Conservation (phyloP, 257 asterid genomes). For the Petrea volubilis region DNA sequence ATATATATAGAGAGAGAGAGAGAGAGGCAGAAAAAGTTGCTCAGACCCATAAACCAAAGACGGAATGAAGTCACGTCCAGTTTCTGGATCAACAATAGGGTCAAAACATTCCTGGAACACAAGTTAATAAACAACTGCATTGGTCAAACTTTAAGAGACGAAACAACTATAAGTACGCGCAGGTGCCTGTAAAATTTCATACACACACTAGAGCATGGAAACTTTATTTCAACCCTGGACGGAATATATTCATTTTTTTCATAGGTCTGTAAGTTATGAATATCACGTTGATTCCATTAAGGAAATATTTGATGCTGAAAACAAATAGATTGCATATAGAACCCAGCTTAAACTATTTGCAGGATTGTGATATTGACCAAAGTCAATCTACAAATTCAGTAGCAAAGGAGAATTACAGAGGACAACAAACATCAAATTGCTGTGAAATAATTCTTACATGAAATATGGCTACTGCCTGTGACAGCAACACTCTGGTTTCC, state of each 20-base stretch:
- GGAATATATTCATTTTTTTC: neutral
- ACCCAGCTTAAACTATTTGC: conserved; percentile 13
- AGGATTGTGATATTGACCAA: neutral
- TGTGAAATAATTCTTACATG: conserved; percentile 60
- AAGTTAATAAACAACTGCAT: conserved; percentile 26
- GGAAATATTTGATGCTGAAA: neutral
- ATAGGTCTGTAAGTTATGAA: conserved; percentile 4
- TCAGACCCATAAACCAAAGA: conserved; percentile 96
- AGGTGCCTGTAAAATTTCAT: neutral
- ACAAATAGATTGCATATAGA: neutral
- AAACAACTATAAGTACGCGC: neutral
- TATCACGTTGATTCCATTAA: neutral
- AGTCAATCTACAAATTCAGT: neutral
- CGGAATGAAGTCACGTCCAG: conserved; percentile 97
- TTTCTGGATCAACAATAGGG: conserved; percentile 92
- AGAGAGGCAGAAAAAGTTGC: conserved; percentile 1
- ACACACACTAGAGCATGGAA: neutral
- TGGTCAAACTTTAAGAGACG: conserved; percentile 9
- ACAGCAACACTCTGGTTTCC: conserved; percentile 75
- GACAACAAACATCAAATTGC: conserved; percentile 2
- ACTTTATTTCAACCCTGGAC: conserved; percentile 14
- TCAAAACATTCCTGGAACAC: conserved; percentile 80
- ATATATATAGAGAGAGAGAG: neutral
- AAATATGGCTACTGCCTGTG: conserved; percentile 93
- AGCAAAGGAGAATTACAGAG: neutral